Evolutionary conservation across 768 basidiomycete species (phyloP), one percentile per base, ranked within the genome.

Genomic region (Crepidotus variabilis): DNA sequence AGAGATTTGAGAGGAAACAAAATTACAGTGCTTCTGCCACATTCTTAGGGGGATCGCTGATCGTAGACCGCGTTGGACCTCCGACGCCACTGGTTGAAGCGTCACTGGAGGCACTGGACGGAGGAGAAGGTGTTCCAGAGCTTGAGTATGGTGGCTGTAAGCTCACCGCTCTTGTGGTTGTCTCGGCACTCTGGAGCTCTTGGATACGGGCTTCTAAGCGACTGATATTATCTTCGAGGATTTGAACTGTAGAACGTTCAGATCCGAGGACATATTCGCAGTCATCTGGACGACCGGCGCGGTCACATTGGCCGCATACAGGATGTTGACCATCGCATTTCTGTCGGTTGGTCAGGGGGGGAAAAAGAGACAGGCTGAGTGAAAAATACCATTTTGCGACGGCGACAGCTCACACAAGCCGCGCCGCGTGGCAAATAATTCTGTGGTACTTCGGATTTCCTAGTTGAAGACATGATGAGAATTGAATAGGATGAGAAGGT

Each of bases 301-400:
- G 69, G 5, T 69, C 61, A 62, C 85, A 86, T 60, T 77, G 82
- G 0, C 74, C 72, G 53, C 85, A 86, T 2, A 78, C 64, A 0
- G 85, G 85, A 21, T 72, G 76, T 2, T 60, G 65, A 1, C 83
- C 82, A 61, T 86, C 83, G 51, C 84, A 86, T 67, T 75, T 75
- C 84, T 86, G 55, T 47, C 47, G 23, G 53, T 32, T 13, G 23
- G 21, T 36, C 39, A 34, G 22, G 10, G 28, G 2, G 34, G 21
- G 18, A 24, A 20, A 39, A 20, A 49, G 20, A n/a, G 39, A 20
- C 16, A 18, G 20, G 16, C 13, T 33, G 20, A 24, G 4, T n/a
- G 53, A 32, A 3, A 57, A 63, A 32, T 39, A 64, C 68, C 64
- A 67, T 69, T 59, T 69, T 69, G 16, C 68, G 59, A 47, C 68